Conservation (phyloP, 371 early-diverging fungal genomes). For the Dichotomocladium elegans region DNA sequence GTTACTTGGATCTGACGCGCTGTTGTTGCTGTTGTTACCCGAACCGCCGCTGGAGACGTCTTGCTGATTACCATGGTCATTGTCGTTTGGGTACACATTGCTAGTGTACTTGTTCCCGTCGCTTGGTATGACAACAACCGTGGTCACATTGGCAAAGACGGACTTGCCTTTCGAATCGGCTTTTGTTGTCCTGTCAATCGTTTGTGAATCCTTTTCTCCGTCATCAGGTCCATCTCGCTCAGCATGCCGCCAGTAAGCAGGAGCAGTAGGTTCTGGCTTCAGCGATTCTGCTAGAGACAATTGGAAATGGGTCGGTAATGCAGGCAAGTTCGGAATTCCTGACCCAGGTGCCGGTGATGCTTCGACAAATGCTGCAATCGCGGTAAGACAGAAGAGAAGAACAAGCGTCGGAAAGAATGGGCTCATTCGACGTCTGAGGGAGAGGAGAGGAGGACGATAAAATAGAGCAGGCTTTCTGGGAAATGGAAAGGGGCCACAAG, state of each 20-base stretch:
- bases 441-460: too few species aligned
- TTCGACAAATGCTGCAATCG: neutral
- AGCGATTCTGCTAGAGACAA: too few species aligned
- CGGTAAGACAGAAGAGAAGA: neutral
- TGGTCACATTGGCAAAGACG: conserved; percentile 2
- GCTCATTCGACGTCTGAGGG: too few species aligned
- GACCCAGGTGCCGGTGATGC: neutral
- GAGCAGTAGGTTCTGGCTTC: neutral
- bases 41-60: neutral
- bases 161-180: neutral
- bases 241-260: neutral
- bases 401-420: neutral
- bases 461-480: too few species aligned
- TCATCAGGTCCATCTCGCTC: neutral
- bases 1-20: too few species aligned
- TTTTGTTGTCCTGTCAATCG: neutral
- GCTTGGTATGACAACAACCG: conserved; percentile 1
- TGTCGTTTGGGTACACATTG: conserved; percentile 7
- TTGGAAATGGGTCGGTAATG: too few species aligned
- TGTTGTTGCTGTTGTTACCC: neutral
- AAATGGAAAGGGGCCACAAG: too few species aligned
- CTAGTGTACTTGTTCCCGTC: conserved; percentile 1
- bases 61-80: conserved; percentile 10
- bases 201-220: neutral
- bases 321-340: too few species aligned